Conservation (phyloP, 805 yeast genomes). For the Pichia manshurica region DNA sequence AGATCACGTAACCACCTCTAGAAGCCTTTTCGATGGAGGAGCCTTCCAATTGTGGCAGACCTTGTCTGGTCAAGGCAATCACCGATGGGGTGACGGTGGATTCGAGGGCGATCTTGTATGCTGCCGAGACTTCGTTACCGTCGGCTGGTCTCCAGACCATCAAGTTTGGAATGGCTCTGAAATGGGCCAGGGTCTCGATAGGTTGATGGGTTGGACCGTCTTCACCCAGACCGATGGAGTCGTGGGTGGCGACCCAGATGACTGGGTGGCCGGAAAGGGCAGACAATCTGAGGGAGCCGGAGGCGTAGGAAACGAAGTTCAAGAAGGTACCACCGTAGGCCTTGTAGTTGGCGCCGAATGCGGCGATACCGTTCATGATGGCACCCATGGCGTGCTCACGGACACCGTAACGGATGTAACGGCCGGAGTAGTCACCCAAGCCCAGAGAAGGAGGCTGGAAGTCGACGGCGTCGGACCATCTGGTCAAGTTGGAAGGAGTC, state of each 20-base stretch:
- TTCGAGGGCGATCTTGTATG: conserved; percentile 62
- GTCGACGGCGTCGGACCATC: conserved; percentile 76
- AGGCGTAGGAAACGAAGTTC: conserved; percentile 80
- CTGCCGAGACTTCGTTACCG: conserved; percentile 84
- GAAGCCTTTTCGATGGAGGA: conserved; percentile 85
- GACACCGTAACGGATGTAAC: conserved; percentile 96
- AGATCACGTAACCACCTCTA: conserved; percentile 88
- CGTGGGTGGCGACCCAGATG: conserved; percentile 85
- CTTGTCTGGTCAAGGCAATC: conserved; percentile 78
- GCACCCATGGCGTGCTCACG: conserved; percentile 99
- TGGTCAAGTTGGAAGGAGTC: conserved; percentile 94
- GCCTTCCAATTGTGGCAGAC: conserved; percentile 89
- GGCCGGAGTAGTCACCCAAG: conserved; percentile 83
- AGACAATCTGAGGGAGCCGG: conserved; percentile 82
- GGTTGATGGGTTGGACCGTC: conserved; percentile 95
- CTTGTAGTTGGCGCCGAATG: conserved; percentile 79
- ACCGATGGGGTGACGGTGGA: conserved; percentile 63
- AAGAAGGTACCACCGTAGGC: conserved; percentile 97
- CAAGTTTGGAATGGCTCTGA: conserved; percentile 78
- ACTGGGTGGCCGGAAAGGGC: conserved; percentile 81
- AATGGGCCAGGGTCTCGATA: conserved; percentile 80
- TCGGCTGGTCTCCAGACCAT: conserved; percentile 92
- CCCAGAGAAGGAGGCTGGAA: conserved; percentile 84
- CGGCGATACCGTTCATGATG: conserved; percentile 93
- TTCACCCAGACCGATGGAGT: conserved; percentile 87